Base-by-base conservation (phyloP, 345 rosid species). In the Lepidium didymum region DNA sequence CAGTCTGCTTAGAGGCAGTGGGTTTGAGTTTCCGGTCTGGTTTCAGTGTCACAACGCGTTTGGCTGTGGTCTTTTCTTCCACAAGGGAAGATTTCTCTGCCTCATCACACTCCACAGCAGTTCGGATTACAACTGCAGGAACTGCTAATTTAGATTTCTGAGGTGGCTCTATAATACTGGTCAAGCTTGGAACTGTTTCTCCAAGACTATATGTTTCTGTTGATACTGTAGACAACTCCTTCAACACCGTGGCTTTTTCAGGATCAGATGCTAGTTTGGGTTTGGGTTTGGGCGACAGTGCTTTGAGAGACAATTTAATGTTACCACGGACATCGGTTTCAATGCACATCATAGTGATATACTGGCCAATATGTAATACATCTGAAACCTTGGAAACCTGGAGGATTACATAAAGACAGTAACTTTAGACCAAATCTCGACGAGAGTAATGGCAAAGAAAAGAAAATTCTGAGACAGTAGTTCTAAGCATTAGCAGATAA, bases 321-420 rank as follows among this genome's bases (percentile, higher is more conserved):
- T 93, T 90, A 67, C 99, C 99, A 44, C 96, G 96, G 46, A 93
- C 95, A 79, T 93, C 99, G 56, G 82, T 92, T 51, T 88, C 97
- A 43, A 91, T 86, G 80, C 99, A 94, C 95, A 68, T 83, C 81
- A 85, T 64, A 53, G 91, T 80, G 69, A 94, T 78, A 76, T 81
- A 81, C 87, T 91, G 85, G 64, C 97, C 97, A 35, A 87, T 75
- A 50, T 85, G 76, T 67, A 94, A 75, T 49, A 86, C 82, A 69
- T 94, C 99, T 63, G 96, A 83, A 74, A 94, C 81, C 61, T 83
- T 86, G 40, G 91, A 50, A 23, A 89, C 92, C 99, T 94, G 95
- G 56, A 46, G 27, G 56, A 75, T 76, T 41, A 58, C 64, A 64
- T 34, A 45, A 45, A 53, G 42, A 29, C 56, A 51, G 45, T 56